Conservation (phyloP, 1,284 basidiomycete species). For the Trametes hirsuta region DNA sequence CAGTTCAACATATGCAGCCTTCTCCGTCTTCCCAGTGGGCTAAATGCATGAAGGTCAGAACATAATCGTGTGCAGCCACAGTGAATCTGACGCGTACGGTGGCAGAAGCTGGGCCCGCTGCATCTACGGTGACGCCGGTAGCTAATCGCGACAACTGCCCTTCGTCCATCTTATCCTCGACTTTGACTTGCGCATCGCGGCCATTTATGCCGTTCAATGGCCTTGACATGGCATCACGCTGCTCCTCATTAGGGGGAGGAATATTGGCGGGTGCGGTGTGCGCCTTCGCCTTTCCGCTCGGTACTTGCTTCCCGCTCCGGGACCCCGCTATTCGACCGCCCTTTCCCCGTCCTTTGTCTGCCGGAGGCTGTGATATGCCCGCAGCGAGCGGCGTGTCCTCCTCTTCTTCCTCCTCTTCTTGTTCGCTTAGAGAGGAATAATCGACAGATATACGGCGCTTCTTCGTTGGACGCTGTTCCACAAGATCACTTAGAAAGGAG, state of each 20-base stretch:
- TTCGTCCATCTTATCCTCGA: slow-evolving; percentile 81
- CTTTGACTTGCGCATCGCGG: slow-evolving; percentile 62
- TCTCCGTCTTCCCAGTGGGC: slow-evolving; percentile 63
- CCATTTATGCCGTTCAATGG: slow-evolving; percentile 46
- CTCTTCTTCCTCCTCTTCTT: slow-evolving; percentile 50
- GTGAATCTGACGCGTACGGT: slow-evolving; percentile 42
- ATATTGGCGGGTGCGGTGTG: slow-evolving; percentile 51
- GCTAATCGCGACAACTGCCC: slow-evolving; percentile 71
- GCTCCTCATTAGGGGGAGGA: slow-evolving; percentile 41
- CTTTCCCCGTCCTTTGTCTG: slow-evolving; percentile 26
- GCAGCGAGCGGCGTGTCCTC: slow-evolving; percentile 67
- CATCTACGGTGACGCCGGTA: slow-evolving; percentile 81
- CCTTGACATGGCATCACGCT: slow-evolving; percentile 52
- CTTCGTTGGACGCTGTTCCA: slow-evolving; percentile 35
- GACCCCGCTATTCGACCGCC: slow-evolving; percentile 29
- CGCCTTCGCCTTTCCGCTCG: slow-evolving; percentile 61
- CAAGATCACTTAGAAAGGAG: slow-evolving; percentile 45
- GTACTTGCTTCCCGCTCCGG: slow-evolving; percentile 58
- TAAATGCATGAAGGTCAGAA: slow-evolving; percentile 24
- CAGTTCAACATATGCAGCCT: slow-evolving; percentile 84
- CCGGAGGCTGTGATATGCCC: slow-evolving; percentile 38
- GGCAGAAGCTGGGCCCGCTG: slow-evolving; percentile 50
- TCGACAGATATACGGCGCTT: slow-evolving; percentile 36
- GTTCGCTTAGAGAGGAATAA: slow-evolving; percentile 38
- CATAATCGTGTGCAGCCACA: not conserved